phyloP scores from a whole-genome alignment of 139 green algal species.

The Tetraselmis chui region DNA sequence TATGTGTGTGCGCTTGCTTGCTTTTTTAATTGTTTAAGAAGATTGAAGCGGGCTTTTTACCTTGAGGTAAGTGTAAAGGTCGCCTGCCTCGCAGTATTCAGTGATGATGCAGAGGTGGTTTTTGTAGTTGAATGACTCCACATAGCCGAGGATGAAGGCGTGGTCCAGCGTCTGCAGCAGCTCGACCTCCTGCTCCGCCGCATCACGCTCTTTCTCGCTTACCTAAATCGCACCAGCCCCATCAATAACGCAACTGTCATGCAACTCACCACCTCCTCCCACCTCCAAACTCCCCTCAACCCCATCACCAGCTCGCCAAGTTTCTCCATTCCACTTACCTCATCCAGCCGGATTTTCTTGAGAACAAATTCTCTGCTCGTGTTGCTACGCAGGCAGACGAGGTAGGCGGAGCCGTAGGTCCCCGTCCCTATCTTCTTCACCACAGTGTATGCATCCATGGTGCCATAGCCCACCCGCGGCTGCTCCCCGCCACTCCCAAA shows the following conservation, averaged over 20 bases:
- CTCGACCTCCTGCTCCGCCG: constrained; percentile 41
- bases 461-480: not conserved
- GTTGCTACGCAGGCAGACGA: constrained; percentile 28
- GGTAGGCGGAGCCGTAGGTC: constrained; percentile 41
- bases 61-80: constrained; percentile 40
- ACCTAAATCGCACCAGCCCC: constrained; percentile 20
- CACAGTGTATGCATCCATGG: constrained; percentile 50
- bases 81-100: constrained; percentile 55
- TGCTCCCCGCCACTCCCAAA: too few relatives aligned
- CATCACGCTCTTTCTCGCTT: constrained; percentile 20
- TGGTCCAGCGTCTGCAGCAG: constrained; percentile 43
- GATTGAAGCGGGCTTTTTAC: too few relatives aligned
- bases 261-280: too few relatives aligned
- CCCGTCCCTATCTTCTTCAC: constrained; percentile 43
- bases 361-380: constrained; percentile 37
- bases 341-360: constrained; percentile 45
- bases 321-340: too few relatives aligned
- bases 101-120: constrained; percentile 52
- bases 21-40: too few relatives aligned
- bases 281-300: not conserved
- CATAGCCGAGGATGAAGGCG: constrained; percentile 49
- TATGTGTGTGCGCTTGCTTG: too few relatives aligned
- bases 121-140: constrained; percentile 49
- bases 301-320: too few relatives aligned
- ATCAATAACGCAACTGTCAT: too few relatives aligned